Base-by-base conservation (phyloP, 2,329 filamentous ascomycete species). In the Alternaria novae-zelandiae region DNA sequence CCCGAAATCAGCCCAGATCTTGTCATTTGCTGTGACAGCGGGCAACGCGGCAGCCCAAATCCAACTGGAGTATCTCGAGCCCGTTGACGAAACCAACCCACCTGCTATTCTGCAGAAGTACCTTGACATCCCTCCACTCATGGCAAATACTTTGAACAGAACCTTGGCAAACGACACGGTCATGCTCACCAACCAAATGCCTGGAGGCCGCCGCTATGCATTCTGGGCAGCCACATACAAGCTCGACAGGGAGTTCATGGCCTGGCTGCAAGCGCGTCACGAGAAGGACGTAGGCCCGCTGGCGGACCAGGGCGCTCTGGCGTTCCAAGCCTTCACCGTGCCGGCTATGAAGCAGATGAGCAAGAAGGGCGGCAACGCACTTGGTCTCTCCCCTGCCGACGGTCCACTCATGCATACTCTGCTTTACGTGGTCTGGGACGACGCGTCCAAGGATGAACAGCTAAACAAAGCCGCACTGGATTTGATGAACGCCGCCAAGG, bases 121-220 rank as follows among this genome's bases (percentile, higher is more conserved):
- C 36, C 50, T 64, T 10, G 43, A 58, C 0, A 67, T 71, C 23
- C 65, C 69, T 4, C 21, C 63, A 5, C 20, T 68, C n/a, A 21
- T 44, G 28, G 60, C 46, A 7, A 51, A 25, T 49, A 50, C 45
- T 67, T 54, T 55, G 56, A 64, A 49, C 63, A 49, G 49, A 59
- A 63, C 46, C 51, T 61, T 72, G 9, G 54, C 58, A n/a, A 55
- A 67, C 23, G 59, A 82, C 21, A 79, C 79, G 3, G 61, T 72
- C n/a, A 73, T 81, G 55, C 72, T 81, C 17, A 76, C 77, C 30
- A 65, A 59, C 3, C 66, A 70, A 30, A 79, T 79, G 49, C 80
- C 79, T 0, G 69, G 73, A 45, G 78, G 78, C 9, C 57, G 70
- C 17, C 68, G 71, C 3, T 64, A 75, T 25, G 68, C 64, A 5